Evolutionary conservation across 371 early-diverging fungal genomes (phyloP).

Genomic region (Mycotypha africana): DNA sequence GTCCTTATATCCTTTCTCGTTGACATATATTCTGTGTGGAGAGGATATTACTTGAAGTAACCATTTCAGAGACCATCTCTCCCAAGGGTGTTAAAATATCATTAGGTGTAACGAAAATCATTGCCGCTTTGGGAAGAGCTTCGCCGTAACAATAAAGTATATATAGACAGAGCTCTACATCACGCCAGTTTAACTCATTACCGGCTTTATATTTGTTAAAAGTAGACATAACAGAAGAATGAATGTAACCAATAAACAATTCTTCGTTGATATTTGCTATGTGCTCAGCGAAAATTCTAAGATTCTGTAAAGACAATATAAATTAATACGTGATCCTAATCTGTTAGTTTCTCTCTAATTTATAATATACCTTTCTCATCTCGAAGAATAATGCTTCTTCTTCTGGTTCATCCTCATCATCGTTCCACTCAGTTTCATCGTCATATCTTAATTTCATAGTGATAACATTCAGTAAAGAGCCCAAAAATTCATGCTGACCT

Average conservation of each 20-base stretch:
- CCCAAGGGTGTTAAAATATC: conserved; percentile 60
- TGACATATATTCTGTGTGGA: background rate
- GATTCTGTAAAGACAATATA: conserved; percentile 41
- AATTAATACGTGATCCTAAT: no score
- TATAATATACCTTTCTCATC: conserved; percentile 61
- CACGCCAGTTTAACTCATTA: conserved; percentile 63
- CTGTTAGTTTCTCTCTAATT: no score
- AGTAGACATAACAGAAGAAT: conserved; percentile 54
- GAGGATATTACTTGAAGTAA: conserved; percentile 36
- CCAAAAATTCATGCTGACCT: conserved; percentile 66
- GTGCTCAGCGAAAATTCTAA: conserved; percentile 69
- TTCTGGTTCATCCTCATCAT: conserved; percentile 71
- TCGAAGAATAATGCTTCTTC: conserved; percentile 69
- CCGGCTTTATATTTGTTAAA: conserved; percentile 48
- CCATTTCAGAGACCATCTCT: conserved; percentile 69
- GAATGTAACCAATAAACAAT: conserved; percentile 53
- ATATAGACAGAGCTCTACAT: conserved; percentile 78
- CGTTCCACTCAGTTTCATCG: conserved; percentile 73
- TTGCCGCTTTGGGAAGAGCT: conserved; percentile 54
- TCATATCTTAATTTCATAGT: conserved; percentile 88
- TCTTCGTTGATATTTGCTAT: conserved; percentile 64
- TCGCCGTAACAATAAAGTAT: conserved; percentile 75
- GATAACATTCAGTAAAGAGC: conserved; percentile 66
- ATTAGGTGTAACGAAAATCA: conserved; percentile 45
- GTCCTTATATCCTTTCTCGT: background rate